Evolutionary conservation across 768 basidiomycete genomes (phyloP), one percentile per base, ranked within the genome.

Genomic region (Phanerochaete sordida): DNA sequence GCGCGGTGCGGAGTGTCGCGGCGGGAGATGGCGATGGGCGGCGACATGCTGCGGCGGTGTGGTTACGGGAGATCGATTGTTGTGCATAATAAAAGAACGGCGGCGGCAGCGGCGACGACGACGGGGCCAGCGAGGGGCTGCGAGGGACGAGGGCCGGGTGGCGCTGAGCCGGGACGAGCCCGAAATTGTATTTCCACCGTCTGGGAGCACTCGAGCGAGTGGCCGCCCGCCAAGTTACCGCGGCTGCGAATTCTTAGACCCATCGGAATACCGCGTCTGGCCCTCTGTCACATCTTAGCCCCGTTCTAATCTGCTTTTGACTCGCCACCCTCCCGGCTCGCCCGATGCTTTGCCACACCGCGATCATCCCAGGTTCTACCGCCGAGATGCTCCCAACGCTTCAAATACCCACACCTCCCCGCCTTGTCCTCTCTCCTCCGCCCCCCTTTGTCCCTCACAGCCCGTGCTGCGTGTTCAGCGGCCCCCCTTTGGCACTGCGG

Each of bases 261-360:
- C 47, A 26, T 54, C 53, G 53, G 53, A 43, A 54, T 39, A 35
- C 53, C 53, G 43, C 53, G 53, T 54, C 53, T 35, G 31, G 51
- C n/a, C 51, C 31, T 33, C 27, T 54, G 53, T 54, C 53, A 26
- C 53, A 54, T 61, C 47, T 57, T 61, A 50, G 33, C 55, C 49
- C 43, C 54, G 35, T 59, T 28, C 58, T 56, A 43, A 56, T 57
- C 56, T 57, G 37, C 37, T 46, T 48, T 47, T 58, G 46, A 24
- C 57, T 55, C 51, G 59, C 59, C 59, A 53, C 52, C 51, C 39
- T 54, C 58, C 52, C 44, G 52, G 59, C 52, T 45, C 50, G n/a
- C 58, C 39, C 58, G 49, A 58, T 45, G 24, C 39, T 43, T 43
- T 19, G 57, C 37, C 58, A 59, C 58, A 45, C 58, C 56, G 56